These are phyloP conservation scores for Tolypocladium nubicola DNA, from an alignment of 2,329 filamentous ascomycete species.

Conservation along the genomic window DNA sequence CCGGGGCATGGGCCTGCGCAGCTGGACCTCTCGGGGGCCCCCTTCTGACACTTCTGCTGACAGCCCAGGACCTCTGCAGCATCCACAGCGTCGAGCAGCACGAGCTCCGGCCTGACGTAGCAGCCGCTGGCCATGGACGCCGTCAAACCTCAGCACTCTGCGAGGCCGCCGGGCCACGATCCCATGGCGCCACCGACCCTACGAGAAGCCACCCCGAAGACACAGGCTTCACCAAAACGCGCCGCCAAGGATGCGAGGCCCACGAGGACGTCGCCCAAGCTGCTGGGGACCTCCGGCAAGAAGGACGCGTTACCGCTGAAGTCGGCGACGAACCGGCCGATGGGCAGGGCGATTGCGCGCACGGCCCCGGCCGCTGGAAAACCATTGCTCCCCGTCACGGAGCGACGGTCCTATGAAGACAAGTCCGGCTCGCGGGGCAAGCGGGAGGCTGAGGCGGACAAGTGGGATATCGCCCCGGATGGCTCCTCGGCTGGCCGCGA, in stretches of 20 bases:
- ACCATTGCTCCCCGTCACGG: conserved; percentile 34
- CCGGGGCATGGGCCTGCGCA: neutral
- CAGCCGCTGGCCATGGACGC: conserved; percentile 10
- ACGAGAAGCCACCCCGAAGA: neutral
- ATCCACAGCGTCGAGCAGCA: conserved; percentile 5
- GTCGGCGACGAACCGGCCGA: conserved; percentile 3
- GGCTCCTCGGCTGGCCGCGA: conserved; percentile 50
- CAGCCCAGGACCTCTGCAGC: neutral
- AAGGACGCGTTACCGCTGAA: conserved; percentile 6
- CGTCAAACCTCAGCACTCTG: conserved; percentile 7
- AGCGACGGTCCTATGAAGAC: conserved; percentile 33
- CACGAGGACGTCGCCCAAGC: conserved; percentile 1
- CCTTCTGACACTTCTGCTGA: neutral
- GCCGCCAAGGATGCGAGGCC: conserved; percentile 2
- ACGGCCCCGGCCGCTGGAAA: conserved; percentile 15
- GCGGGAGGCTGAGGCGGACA: conserved; percentile 44
- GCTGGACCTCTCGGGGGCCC: neutral
- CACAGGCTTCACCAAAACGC: conserved; percentile 4
- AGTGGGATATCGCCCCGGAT: conserved; percentile 48
- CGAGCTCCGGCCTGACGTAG: conserved; percentile 5
- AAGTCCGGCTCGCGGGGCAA: conserved; percentile 27
- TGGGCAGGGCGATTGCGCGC: conserved; percentile 4
- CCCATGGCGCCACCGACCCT: conserved; percentile 1
- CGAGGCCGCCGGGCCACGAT: conserved; percentile 6
- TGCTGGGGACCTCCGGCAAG: neutral